Conservation (phyloP, 2,329 filamentous ascomycete genomes). For the Gyromitra esculenta region DNA sequence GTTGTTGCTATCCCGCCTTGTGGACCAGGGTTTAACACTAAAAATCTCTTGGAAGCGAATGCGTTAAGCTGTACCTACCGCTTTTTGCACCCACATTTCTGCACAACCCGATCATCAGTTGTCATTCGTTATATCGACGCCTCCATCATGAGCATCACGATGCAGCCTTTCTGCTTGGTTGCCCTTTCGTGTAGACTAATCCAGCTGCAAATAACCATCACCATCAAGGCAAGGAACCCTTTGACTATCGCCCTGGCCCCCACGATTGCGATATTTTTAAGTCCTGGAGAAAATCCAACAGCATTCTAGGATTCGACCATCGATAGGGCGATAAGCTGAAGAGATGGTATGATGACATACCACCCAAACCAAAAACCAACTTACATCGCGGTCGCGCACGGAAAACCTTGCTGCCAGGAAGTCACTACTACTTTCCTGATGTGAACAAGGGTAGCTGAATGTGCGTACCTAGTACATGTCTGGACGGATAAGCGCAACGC, state of each 20-base stretch:
- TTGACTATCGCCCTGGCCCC: slow-evolving; percentile 26
- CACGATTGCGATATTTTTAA: slow-evolving; percentile 21
- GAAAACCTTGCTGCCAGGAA: slow-evolving; percentile 15
- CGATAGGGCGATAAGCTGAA: slow-evolving; percentile 35
- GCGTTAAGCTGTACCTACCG: slow-evolving; percentile 20
- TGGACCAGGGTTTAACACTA: slow-evolving; percentile 18
- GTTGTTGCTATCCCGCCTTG: slow-evolving; percentile 11
- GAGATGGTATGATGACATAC: slow-evolving; percentile 18
- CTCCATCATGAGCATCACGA: slow-evolving; percentile 8
- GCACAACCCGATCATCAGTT: not conserved
- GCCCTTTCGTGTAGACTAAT: not conserved
- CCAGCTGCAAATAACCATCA: slow-evolving; percentile 5
- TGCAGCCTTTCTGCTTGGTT: slow-evolving; percentile 4
- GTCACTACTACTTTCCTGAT: slow-evolving; percentile 12
- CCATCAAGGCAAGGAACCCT: slow-evolving; percentile 6
- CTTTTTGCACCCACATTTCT: slow-evolving; percentile 25
- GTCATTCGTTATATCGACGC: not conserved
- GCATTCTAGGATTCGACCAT: slow-evolving; percentile 8
- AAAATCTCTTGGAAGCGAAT: slow-evolving; percentile 32
- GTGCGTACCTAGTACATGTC: slow-evolving; percentile 29
- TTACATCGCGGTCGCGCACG: not conserved
- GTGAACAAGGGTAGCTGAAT: slow-evolving; percentile 20
- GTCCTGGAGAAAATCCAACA: not conserved
- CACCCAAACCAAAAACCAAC: not conserved
- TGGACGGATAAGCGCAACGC: slow-evolving; percentile 21